Base-by-base conservation (phyloP, 192 early-diverging fungal genomes). In the Chytriomyces hyalinus region DNA sequence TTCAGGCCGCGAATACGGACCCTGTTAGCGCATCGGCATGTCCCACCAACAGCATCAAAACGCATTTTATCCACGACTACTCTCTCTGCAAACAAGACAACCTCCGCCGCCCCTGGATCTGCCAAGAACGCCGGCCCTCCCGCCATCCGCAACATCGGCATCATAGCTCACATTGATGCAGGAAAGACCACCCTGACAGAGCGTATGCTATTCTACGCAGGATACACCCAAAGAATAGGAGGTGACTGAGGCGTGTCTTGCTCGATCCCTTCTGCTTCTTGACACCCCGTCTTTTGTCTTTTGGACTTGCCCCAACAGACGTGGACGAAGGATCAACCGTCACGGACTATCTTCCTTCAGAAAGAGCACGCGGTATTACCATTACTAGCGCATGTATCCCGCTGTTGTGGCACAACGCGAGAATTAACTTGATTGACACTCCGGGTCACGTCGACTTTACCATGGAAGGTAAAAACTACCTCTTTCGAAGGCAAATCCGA, bases 381-480 rank as follows among this genome's bases (percentile, higher is more conserved):
- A 97, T 98, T 73, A 92, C 91, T 49, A 94, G 93, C 2, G 97
- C 97, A 0, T 94, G 95, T 22, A 97, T 97, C 67, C 94, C 95
- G 0, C 91, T 98, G 80, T 77, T 78, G 15, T 91, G 87, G 87
- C 59, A 84, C 43, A 83, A 80, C 51, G 87, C 92, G 73, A 90
- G 91, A 15, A 87, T 98, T 79, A 95, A 98, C 83, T 77, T 98
- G 57, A 96, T 98, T 49, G 97, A 98, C 77, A 98, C 96, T 2
- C 96, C 97, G 0, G 97, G 97, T 0, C 97, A 97, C 59, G 93
- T 94, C 0, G 96, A 98, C 83, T 98, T 98, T 67, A 97, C 94
- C 0, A 93, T 98, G 49, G 97, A 98, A 62, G 71, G 71, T 73
- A 15, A 20, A 28, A 26, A 13, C 20, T 20, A 13, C 53, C 15